These are phyloP conservation scores for Pythium guiyangense DNA, from an alignment of 352 stramenopile genomes.

Conservation along the genomic window DNA sequence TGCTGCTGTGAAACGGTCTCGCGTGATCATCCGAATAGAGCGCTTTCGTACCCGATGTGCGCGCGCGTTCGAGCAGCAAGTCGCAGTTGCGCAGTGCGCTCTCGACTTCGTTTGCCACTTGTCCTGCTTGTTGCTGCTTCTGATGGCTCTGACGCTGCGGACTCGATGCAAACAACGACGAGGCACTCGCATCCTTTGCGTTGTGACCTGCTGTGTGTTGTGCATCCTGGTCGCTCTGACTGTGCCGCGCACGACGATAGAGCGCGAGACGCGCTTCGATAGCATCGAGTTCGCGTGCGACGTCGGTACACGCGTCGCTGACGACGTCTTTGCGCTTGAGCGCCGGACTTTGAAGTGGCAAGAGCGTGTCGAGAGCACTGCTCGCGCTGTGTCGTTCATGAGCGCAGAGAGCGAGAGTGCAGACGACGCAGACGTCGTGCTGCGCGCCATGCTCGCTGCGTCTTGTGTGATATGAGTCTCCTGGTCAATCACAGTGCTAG, in stretches of 20 bases:
- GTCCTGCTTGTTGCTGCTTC: constrained; percentile 30
- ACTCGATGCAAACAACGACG: no score
- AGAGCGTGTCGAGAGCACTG: constrained; percentile 1
- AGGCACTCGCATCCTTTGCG: no score
- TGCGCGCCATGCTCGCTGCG: background rate
- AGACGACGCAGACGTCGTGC: background rate
- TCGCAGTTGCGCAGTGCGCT: constrained; percentile 48
- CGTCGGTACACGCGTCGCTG: constrained; percentile 33
- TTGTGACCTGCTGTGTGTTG: no score
- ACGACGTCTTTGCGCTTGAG: constrained; percentile 13
- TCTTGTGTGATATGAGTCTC: background rate
- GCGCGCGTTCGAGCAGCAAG: constrained; percentile 29
- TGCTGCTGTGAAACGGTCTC: constrained; percentile 6
- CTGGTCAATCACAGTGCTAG: background rate
- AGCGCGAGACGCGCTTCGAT: constrained; percentile 30
- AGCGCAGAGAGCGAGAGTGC: constrained; percentile 19
- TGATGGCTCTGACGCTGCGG: no score
- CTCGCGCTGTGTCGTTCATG: background rate
- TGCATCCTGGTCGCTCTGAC: no score
- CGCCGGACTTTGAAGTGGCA: background rate
- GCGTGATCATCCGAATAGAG: constrained; percentile 1
- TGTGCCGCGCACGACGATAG: constrained; percentile 13
- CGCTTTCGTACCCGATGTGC: background rate
- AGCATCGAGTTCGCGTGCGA: constrained; percentile 35
- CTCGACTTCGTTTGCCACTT: constrained; percentile 53